Evolutionary conservation across 1,139 yeast genomes (phyloP).

Genomic region (Sugiyamaella japonica): DNA sequence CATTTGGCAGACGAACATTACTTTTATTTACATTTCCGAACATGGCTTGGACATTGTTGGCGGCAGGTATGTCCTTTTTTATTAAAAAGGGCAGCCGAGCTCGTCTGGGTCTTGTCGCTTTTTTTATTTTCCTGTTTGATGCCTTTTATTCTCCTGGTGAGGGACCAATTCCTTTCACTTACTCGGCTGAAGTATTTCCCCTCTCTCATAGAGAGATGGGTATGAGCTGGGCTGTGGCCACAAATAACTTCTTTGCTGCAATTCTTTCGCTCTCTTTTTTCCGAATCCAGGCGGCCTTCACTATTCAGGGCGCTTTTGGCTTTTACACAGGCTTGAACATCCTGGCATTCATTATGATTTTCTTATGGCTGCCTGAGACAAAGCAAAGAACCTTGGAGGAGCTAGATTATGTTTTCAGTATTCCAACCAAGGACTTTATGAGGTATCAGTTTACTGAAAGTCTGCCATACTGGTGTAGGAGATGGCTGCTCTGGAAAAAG

Average conservation of each 20-base stretch:
- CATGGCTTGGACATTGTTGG: conserved; percentile 64
- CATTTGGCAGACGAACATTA: conserved; percentile 71
- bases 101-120: conserved; percentile 58
- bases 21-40: conserved; percentile 75
- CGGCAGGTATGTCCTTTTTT: conserved; percentile 78
- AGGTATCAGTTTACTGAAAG: conserved; percentile 25
- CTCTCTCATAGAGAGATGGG: conserved; percentile 72
- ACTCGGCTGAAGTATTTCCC: conserved; percentile 74
- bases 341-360: conserved; percentile 26
- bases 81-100: conserved; percentile 47
- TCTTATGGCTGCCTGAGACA: conserved; percentile 29
- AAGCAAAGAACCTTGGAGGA: conserved; percentile 29
- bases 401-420: conserved; percentile 22
- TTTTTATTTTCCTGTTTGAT: conserved; percentile 57
- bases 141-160: conserved; percentile 70
- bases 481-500: conserved; percentile 22
- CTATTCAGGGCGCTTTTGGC: conserved; percentile 28
- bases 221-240: conserved; percentile 71
- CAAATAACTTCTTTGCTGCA: conserved; percentile 76
- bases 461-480: conserved; percentile 26
- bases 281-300: conserved; percentile 27
- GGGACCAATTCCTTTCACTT: conserved; percentile 77
- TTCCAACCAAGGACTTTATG: conserved; percentile 26
- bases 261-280: conserved; percentile 56
- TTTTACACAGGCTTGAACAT: conserved; percentile 29